Evolutionary conservation across 192 early-diverging fungal species (phyloP).

Genomic region (Pilaira anomala): DNA sequence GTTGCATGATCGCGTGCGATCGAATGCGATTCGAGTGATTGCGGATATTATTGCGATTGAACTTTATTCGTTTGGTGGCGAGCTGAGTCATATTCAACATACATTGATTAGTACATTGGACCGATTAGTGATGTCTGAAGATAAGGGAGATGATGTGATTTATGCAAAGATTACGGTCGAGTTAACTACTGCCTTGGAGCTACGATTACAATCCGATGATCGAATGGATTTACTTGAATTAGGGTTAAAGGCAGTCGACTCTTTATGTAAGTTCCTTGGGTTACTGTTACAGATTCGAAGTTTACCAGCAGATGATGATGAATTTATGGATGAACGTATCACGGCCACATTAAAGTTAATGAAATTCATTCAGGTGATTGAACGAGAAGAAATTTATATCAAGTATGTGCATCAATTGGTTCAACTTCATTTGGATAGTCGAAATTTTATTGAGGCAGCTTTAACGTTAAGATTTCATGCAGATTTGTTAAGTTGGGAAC

Average conservation of each 20-base stretch:
- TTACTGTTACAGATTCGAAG: slow-evolving; percentile 52
- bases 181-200: slow-evolving; percentile 11
- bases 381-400: slow-evolving; percentile 58
- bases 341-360: slow-evolving; percentile 60
- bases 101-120: slow-evolving; percentile 39
- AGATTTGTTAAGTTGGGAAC: slow-evolving; percentile 63
- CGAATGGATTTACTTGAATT: slow-evolving; percentile 1
- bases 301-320: slow-evolving; percentile 44
- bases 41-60: slow-evolving; percentile 37
- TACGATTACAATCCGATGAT: background rate
- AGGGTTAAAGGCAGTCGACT: slow-evolving; percentile 41
- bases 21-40: slow-evolving; percentile 31
- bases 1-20: slow-evolving; percentile 37
- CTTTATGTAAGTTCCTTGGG: slow-evolving; percentile 50
- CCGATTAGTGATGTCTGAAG: slow-evolving; percentile 40
- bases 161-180: slow-evolving; percentile 27
- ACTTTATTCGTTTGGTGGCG: slow-evolving; percentile 21
- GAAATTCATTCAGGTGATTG: slow-evolving; percentile 57
- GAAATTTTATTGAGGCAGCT: slow-evolving; percentile 65
- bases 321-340: slow-evolving; percentile 62
- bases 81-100: slow-evolving; percentile 31
- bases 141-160: slow-evolving; percentile 34
- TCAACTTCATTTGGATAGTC: slow-evolving; percentile 50
- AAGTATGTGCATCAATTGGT: slow-evolving; percentile 66
- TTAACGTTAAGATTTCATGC: slow-evolving; percentile 65